Evolutionary conservation across 805 yeast species (phyloP).

Genomic region (Grigorovia yakushimaensis): DNA sequence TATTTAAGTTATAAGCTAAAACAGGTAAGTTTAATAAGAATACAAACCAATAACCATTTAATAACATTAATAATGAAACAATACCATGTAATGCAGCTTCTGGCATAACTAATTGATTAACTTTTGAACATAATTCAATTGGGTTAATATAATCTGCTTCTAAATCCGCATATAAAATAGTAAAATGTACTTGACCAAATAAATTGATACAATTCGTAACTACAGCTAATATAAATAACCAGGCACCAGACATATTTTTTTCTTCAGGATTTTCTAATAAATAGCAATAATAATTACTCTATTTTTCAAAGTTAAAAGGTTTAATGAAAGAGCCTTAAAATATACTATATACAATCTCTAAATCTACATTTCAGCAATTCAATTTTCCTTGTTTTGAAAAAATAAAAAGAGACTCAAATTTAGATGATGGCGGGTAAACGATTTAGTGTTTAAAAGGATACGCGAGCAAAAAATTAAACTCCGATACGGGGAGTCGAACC

Average conservation of each 20-base stretch:
- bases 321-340: no score
- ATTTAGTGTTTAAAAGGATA: no score
- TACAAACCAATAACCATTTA: conserved; percentile 89
- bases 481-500: conserved; percentile 25
- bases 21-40: conserved; percentile 77
- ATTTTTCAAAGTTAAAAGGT: no score
- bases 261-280: background rate
- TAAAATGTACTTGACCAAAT: conserved; percentile 88
- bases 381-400: no score
- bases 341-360: no score
- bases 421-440: no score
- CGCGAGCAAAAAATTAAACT: conserved; percentile 4
- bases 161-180: conserved; percentile 89
- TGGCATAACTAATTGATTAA: conserved; percentile 81
- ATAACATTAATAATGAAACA: conserved; percentile 56
- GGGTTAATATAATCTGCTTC: conserved; percentile 97
- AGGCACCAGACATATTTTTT: conserved; percentile 10
- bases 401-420: no score
- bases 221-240: conserved; percentile 60
- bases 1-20: conserved; percentile 73
- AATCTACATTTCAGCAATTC: no score
- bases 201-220: conserved; percentile 77
- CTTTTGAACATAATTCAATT: conserved; percentile 86
- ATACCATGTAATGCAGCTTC: conserved; percentile 80
- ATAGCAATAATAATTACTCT: no score